Conservation (phyloP, 1,139 yeast genomes). For the Yamadazyma friedrichii region DNA sequence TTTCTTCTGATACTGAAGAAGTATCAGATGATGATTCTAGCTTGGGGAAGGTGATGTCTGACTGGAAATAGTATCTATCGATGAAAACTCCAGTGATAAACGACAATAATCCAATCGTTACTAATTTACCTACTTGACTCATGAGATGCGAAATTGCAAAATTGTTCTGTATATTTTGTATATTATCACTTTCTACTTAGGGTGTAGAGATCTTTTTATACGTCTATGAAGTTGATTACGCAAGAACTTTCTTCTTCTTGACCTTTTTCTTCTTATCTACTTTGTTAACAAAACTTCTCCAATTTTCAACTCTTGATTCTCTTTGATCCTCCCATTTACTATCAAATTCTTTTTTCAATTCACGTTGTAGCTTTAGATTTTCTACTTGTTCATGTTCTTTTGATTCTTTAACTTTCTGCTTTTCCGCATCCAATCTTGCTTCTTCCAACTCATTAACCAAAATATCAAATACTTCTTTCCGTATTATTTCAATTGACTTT, state of each 20-base stretch:
- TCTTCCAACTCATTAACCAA: conserved; percentile 34
- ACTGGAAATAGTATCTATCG: conserved; percentile 12
- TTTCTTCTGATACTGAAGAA: conserved; percentile 12
- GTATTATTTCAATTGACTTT: conserved; percentile 15
- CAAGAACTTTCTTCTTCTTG: conserved; percentile 39
- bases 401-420: conserved; percentile 18
- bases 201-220: too few relatives aligned
- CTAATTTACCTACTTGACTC: conserved; percentile 12
- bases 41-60: not conserved
- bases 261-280: conserved; percentile 42
- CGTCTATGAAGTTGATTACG: conserved; percentile 4
- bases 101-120: conserved; percentile 22
- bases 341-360: conserved; percentile 37
- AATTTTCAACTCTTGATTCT: conserved; percentile 57
- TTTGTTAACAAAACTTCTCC: conserved; percentile 55
- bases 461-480: conserved; percentile 17
- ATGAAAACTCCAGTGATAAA: conserved; percentile 27
- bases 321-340: conserved; percentile 63
- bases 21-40: not conserved
- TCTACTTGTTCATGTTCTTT: conserved; percentile 16
- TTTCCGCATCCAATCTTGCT: conserved; percentile 5
- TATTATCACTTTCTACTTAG: too few relatives aligned
- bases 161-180: too few relatives aligned
- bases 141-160: conserved; percentile 5
- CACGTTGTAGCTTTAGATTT: conserved; percentile 21